These are phyloP conservation scores for Terana coerulea DNA, from an alignment of 768 basidiomycete genomes.

Conservation along the genomic window DNA sequence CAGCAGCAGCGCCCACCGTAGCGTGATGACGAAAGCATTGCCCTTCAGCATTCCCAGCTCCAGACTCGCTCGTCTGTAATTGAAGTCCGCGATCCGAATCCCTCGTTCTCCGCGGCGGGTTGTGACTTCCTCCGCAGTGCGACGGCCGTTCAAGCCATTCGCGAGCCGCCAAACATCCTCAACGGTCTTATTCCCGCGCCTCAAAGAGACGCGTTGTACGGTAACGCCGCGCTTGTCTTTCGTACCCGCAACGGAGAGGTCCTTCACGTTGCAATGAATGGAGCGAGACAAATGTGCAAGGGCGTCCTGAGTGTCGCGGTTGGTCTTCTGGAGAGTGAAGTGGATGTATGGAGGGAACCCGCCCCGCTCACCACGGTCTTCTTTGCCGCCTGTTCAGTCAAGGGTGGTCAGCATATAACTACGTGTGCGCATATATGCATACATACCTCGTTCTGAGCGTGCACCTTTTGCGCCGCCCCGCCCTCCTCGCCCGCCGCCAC, in stretches of 20 bases:
- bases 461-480: conserved; percentile 47
- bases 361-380: conserved; percentile 50
- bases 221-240: conserved; percentile 99
- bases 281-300: conserved; percentile 74
- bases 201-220: conserved; percentile 83
- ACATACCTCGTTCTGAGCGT: conserved; percentile 30
- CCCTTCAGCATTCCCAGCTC: conserved; percentile 97
- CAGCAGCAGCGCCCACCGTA: conserved; percentile 55
- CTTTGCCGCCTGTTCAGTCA: not conserved
- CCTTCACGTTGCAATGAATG: conserved; percentile 73
- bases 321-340: conserved; percentile 95
- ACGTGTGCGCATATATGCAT: conserved; percentile 31
- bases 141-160: conserved; percentile 60
- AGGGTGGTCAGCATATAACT: conserved; percentile 8
- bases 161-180: conserved; percentile 82
- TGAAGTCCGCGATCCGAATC: conserved; percentile 82
- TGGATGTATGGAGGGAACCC: conserved; percentile 87
- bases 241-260: conserved; percentile 89
- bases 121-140: conserved; percentile 53
- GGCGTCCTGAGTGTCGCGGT: conserved; percentile 95
- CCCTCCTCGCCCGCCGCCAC: conserved; percentile 43
- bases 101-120: conserved; percentile 84
- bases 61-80: conserved; percentile 75
- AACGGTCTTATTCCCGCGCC: conserved; percentile 70
- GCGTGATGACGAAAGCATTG: conserved; percentile 91